Conservation (phyloP, 2,329 filamentous ascomycete species). For the Claviceps fusiformis region DNA sequence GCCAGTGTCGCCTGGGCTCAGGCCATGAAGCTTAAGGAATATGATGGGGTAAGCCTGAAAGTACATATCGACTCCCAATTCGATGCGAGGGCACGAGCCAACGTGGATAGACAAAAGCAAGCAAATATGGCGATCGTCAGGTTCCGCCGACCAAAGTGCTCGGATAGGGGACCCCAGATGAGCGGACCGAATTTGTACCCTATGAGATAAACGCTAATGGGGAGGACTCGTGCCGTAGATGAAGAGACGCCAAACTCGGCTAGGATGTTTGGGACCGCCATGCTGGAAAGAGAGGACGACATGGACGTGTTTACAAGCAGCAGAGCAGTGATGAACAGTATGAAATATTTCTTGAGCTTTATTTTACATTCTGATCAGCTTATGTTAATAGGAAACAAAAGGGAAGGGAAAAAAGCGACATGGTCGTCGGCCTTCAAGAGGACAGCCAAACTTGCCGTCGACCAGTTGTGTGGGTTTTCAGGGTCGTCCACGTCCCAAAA, state of each 20-base stretch:
- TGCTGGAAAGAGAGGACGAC: constrained; percentile 49
- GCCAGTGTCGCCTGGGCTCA: constrained; percentile 50
- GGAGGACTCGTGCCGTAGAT: constrained; percentile 32
- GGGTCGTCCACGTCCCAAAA: constrained; percentile 33
- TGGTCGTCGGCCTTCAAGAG: background rate
- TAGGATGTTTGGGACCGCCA: constrained; percentile 44
- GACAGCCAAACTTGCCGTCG: constrained; percentile 16
- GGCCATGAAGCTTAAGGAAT: constrained; percentile 48
- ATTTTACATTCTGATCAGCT: too few relatives aligned
- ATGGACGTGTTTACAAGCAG: constrained; percentile 56
- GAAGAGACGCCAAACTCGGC: constrained; percentile 42
- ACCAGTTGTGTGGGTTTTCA: constrained; percentile 42
- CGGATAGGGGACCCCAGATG: constrained; percentile 51
- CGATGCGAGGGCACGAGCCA: constrained; percentile 38
- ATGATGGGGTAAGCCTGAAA: constrained; percentile 65
- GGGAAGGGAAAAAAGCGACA: too few relatives aligned
- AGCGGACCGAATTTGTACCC: constrained; percentile 50
- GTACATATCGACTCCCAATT: constrained; percentile 48
- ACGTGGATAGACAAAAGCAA: constrained; percentile 32
- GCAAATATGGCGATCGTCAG: constrained; percentile 28
- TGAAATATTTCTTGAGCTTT: constrained; percentile 38
- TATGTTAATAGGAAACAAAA: background rate
- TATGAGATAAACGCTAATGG: constrained; percentile 49
- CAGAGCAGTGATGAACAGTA: constrained; percentile 41
- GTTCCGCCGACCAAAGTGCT: constrained; percentile 43